phyloP scores from a whole-genome alignment of 768 basidiomycete genomes.

The Cystofilobasidium bisporidii region DNA sequence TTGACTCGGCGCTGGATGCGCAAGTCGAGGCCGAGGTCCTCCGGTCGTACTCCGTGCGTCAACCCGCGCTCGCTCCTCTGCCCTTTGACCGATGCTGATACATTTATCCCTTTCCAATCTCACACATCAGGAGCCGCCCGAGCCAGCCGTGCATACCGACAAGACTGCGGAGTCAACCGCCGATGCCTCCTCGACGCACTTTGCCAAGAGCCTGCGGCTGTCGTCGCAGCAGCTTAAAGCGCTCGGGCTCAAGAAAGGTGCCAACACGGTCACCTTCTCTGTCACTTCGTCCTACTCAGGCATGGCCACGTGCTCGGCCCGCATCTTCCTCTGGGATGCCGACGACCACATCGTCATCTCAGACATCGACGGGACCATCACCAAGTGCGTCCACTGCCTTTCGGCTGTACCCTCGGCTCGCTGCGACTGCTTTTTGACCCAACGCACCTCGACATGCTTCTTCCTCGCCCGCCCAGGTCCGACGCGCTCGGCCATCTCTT shows the following conservation, averaged over 20 bases:
- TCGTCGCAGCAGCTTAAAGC: constrained; percentile 92
- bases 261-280: constrained; percentile 88
- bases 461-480: constrained; percentile 50
- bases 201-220: constrained; percentile 81
- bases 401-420: no score
- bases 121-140: constrained; percentile 23
- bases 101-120: no score
- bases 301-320: constrained; percentile 71
- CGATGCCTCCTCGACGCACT: constrained; percentile 48
- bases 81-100: no score
- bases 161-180: neutral
- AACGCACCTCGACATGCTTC: neutral
- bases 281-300: constrained; percentile 65
- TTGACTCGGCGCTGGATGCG: constrained; percentile 65
- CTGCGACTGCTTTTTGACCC: neutral
- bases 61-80: no score
- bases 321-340: constrained; percentile 94
- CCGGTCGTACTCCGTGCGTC: constrained; percentile 33
- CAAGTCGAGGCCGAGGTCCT: constrained; percentile 66
- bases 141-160: neutral
- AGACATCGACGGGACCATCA: constrained; percentile 98
- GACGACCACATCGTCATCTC: constrained; percentile 83
- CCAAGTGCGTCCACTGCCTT: constrained; percentile 66
- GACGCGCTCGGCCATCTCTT: constrained; percentile 94
- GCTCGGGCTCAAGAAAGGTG: constrained; percentile 69